phyloP scores from a whole-genome alignment of 2,329 filamentous ascomycete species.

The Aspergillus hiratsukae region DNA sequence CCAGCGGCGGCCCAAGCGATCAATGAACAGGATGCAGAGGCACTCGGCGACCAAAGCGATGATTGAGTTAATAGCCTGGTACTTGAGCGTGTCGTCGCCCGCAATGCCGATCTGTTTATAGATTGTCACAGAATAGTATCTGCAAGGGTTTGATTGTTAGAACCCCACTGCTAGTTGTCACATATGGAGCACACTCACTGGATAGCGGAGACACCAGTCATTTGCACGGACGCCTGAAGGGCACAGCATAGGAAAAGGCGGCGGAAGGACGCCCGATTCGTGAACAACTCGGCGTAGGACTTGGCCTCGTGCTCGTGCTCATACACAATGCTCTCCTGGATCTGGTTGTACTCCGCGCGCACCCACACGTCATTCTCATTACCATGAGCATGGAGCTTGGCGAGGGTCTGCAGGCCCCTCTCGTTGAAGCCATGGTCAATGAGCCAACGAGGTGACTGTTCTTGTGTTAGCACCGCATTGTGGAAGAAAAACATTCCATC shows the following conservation, averaged over 20 bases:
- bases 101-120: slow-evolving; percentile 66
- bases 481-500: background rate
- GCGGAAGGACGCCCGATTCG: slow-evolving; percentile 61
- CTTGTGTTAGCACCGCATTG: slow-evolving; percentile 3
- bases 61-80: slow-evolving; percentile 70
- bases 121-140: slow-evolving; percentile 64
- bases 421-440: slow-evolving; percentile 66
- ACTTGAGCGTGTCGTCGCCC: slow-evolving; percentile 62
- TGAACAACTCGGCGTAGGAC: slow-evolving; percentile 66
- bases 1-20: slow-evolving; percentile 66
- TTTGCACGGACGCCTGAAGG: slow-evolving; percentile 67
- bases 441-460: slow-evolving; percentile 63
- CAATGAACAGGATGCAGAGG: slow-evolving; percentile 61
- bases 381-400: slow-evolving; percentile 65
- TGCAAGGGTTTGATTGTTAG: slow-evolving; percentile 6
- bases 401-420: slow-evolving; percentile 62
- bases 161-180: background rate
- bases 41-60: slow-evolving; percentile 66
- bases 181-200: slow-evolving; percentile 40
- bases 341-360: slow-evolving; percentile 66
- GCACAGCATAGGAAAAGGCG: slow-evolving; percentile 66
- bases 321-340: slow-evolving; percentile 60
- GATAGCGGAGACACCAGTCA: slow-evolving; percentile 71
- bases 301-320: slow-evolving; percentile 68
- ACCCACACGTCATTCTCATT: slow-evolving; percentile 65